These are phyloP conservation scores for Casuarina cunninghamiana DNA, from an alignment of 306 rosid species.

Conservation along the genomic window DNA sequence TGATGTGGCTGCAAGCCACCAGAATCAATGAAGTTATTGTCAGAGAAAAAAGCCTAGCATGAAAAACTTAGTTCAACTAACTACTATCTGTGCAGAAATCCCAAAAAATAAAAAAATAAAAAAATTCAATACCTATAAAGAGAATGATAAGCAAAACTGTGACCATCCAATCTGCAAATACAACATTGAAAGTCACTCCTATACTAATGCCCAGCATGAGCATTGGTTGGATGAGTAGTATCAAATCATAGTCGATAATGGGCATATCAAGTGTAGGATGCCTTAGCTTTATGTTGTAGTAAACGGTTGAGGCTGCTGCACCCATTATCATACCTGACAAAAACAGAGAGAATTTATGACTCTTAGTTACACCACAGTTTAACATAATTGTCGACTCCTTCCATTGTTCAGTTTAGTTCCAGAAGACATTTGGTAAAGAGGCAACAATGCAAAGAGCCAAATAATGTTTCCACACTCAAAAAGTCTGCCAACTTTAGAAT, in stretches of 20 bases:
- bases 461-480: background rate
- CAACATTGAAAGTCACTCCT: slow-evolving; percentile 82
- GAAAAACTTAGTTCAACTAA: no score
- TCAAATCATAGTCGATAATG: slow-evolving; percentile 87
- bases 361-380: background rate
- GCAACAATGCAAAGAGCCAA: slow-evolving; percentile 1
- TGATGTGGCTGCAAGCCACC: slow-evolving; percentile 61
- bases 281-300: slow-evolving; percentile 76
- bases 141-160: slow-evolving; percentile 84
- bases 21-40: slow-evolving; percentile 6
- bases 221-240: slow-evolving; percentile 88
- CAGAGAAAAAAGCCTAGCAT: slow-evolving; percentile 3
- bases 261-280: slow-evolving; percentile 77
- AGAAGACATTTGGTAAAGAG: background rate
- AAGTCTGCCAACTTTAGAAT: background rate
- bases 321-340: slow-evolving; percentile 94
- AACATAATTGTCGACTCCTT: background rate
- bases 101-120: no score
- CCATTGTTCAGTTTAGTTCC: background rate
- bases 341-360: slow-evolving; percentile 7
- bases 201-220: slow-evolving; percentile 95
- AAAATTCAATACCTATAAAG: slow-evolving; percentile 53
- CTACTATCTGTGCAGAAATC: no score
- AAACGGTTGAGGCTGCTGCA: slow-evolving; percentile 76
- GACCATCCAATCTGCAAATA: slow-evolving; percentile 93